These are phyloP conservation scores for Lizonia empirigonia DNA, from an alignment of 2,329 filamentous ascomycete species.

Conservation along the genomic window DNA sequence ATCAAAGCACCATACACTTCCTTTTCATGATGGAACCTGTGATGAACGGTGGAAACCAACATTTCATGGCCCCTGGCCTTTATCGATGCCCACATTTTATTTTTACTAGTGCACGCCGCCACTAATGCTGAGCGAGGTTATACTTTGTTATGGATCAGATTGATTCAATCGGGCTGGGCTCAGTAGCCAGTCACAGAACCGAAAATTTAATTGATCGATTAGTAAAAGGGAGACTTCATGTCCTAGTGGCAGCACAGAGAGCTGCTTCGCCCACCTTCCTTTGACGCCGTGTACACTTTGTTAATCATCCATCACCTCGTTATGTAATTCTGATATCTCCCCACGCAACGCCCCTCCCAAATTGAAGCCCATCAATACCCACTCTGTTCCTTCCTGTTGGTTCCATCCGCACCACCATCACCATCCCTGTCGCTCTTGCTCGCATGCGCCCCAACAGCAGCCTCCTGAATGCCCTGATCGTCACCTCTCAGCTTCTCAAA, in stretches of 20 bases:
- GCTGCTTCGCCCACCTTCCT: neutral
- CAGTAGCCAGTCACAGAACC: too few species aligned
- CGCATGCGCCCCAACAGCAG: conserved; percentile 38
- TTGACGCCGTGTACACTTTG: neutral
- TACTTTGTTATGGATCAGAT: too few species aligned
- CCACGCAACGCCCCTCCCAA: neutral
- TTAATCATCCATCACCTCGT: conserved; percentile 3
- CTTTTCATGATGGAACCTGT: too few species aligned
- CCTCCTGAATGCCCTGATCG: conserved; percentile 67
- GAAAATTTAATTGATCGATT: too few species aligned
- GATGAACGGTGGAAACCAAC: too few species aligned
- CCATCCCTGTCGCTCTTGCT: conserved; percentile 35
- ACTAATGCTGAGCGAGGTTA: too few species aligned
- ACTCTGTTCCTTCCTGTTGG: conserved; percentile 47
- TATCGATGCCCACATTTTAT: too few species aligned
- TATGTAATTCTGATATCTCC: conserved; percentile 2
- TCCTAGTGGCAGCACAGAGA: too few species aligned
- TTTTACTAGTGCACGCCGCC: too few species aligned
- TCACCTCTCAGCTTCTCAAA: conserved; percentile 95
- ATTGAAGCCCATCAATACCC: conserved; percentile 43
- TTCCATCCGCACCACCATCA: conserved; percentile 33
- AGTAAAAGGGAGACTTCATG: too few species aligned
- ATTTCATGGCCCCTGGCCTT: too few species aligned
- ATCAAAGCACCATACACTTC: neutral
- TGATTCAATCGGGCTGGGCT: too few species aligned